phyloP scores from a whole-genome alignment of 345 rosid genomes.

The Anastatica hierochuntica region DNA sequence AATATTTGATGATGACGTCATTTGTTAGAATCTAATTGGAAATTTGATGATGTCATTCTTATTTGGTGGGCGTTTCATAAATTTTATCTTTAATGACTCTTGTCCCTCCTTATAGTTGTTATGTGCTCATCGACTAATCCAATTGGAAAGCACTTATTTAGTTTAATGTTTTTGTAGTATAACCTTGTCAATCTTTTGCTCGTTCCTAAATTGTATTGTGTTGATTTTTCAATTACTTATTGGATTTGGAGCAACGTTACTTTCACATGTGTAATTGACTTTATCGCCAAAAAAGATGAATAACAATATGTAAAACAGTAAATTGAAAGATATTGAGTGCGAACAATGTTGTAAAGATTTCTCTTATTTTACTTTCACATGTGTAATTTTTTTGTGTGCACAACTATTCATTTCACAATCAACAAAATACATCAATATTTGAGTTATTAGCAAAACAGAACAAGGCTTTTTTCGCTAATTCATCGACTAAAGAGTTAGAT shows the following conservation, averaged over 20 bases:
- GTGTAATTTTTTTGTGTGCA: no score
- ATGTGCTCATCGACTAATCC: slow-evolving; percentile 17
- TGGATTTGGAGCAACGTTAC: not conserved
- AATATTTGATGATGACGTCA: slow-evolving; percentile 11
- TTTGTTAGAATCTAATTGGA: slow-evolving; percentile 10
- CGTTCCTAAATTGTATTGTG: no score
- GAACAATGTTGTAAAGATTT: no score
- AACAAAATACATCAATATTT: no score
- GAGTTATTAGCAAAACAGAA: no score
- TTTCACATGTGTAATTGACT: slow-evolving; percentile 21
- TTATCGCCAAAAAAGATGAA: not conserved
- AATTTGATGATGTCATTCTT: slow-evolving; percentile 15
- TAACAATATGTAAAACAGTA: no score
- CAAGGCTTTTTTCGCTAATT: no score
- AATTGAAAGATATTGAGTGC: no score
- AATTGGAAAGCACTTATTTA: slow-evolving; percentile 3
- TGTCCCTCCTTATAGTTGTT: slow-evolving; percentile 17
- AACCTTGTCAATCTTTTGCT: not conserved
- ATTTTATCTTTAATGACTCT: slow-evolving; percentile 15
- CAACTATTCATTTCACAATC: no score
- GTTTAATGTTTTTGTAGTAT: not conserved
- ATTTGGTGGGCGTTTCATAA: slow-evolving; percentile 22
- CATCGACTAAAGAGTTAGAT: no score
- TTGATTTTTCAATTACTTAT: not conserved
- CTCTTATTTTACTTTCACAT: no score